Evolutionary conservation across 192 early-diverging fungal genomes (phyloP).

Genomic region (Umbelopsis vinacea): DNA sequence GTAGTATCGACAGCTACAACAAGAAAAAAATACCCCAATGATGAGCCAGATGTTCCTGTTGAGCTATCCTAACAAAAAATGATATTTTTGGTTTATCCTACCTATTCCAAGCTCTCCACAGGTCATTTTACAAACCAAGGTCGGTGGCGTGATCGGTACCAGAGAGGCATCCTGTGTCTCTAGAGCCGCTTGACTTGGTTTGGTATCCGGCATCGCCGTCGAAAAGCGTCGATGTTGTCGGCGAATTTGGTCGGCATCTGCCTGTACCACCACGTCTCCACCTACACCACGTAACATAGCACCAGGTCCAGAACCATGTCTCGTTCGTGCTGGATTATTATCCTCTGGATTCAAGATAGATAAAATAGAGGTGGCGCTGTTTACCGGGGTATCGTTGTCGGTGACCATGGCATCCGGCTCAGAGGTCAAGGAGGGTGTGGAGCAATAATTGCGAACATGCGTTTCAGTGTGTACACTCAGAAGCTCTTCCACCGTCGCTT

Average conservation of each 20-base stretch:
- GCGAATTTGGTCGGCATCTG: conserved; percentile 23
- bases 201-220: neutral
- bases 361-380: neutral
- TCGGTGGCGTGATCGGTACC: conserved; percentile 2
- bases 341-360: conserved; percentile 15
- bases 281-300: conserved; percentile 24
- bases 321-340: neutral
- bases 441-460: conserved; percentile 57
- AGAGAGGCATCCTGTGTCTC: neutral
- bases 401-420: conserved; percentile 21
- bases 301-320: conserved; percentile 20
- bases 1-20: conserved; percentile 35
- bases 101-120: conserved; percentile 14
- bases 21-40: neutral
- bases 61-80: too few species aligned
- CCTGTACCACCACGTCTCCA: conserved; percentile 25
- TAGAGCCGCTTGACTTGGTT: neutral
- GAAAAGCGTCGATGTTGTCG: conserved; percentile 20
- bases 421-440: conserved; percentile 2
- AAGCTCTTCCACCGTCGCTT: conserved; percentile 51
- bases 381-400: conserved; percentile 21
- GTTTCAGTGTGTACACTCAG: conserved; percentile 50
- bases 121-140: conserved; percentile 8
- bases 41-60: neutral
- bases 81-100: neutral